These are phyloP conservation scores for Dactylellina cionopaga DNA, from an alignment of 2,329 filamentous ascomycete species.

Conservation along the genomic window DNA sequence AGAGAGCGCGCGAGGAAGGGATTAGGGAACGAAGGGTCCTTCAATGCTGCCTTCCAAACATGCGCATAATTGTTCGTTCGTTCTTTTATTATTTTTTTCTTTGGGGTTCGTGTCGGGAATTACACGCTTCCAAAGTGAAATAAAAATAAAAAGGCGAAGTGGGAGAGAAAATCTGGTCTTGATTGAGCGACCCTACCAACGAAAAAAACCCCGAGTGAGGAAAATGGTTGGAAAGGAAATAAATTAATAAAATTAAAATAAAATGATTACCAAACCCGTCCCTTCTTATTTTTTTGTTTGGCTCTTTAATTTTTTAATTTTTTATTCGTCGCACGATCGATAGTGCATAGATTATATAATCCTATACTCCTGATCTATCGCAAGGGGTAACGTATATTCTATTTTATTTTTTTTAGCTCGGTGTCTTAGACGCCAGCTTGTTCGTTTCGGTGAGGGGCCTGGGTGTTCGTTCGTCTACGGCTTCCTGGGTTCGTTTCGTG, in stretches of 20 bases:
- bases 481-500: neutral
- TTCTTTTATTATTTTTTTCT: neutral
- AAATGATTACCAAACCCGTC: neutral
- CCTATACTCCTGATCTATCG: constrained; percentile 38
- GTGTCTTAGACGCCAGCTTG: constrained; percentile 42
- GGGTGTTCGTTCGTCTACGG: constrained; percentile 33
- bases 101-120: constrained; percentile 1
- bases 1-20: constrained; percentile 22
- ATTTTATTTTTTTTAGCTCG: constrained; percentile 1
- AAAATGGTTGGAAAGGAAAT: neutral
- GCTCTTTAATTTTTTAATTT: no score
- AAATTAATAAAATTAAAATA: neutral
- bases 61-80: constrained; percentile 15
- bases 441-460: constrained; percentile 24
- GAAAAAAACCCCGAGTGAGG: neutral
- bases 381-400: neutral
- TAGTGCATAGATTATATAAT: no score
- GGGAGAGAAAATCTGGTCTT: neutral
- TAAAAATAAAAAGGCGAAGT: constrained; percentile 7
- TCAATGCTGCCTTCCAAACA: constrained; percentile 32
- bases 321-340: no score
- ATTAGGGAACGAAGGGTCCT: constrained; percentile 7
- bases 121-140: neutral
- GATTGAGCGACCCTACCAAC: neutral
- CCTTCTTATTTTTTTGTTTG: neutral